Evolutionary conservation across 805 yeast genomes (phyloP).

Genomic region (Kuraishia hungarica): DNA sequence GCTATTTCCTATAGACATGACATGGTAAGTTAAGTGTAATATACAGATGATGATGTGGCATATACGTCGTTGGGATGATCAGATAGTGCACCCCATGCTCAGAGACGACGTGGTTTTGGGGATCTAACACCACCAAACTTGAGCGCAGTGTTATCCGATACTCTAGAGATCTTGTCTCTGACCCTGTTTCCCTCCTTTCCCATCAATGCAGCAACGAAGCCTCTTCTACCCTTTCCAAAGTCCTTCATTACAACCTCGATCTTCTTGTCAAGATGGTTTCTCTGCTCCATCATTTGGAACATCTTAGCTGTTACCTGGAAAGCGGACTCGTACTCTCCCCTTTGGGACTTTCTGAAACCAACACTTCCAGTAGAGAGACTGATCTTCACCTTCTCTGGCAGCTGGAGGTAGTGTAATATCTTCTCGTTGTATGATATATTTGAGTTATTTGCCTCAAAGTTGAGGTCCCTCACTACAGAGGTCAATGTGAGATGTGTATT

Average conservation of each 20-base stretch:
- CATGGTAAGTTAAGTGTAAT: not conserved
- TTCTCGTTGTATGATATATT: constrained; percentile 53
- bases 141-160: constrained; percentile 73
- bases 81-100: constrained; percentile 9
- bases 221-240: constrained; percentile 85
- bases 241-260: constrained; percentile 74
- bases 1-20: not conserved
- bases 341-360: constrained; percentile 83
- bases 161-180: constrained; percentile 56
- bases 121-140: constrained; percentile 91
- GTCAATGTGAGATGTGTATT: constrained; percentile 76
- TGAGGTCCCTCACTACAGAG: constrained; percentile 58
- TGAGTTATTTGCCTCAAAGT: constrained; percentile 48
- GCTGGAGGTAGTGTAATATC: constrained; percentile 66
- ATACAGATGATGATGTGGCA: not conserved
- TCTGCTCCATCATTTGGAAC: constrained; percentile 64
- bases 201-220: constrained; percentile 72
- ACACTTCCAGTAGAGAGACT: constrained; percentile 74
- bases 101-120: constrained; percentile 72
- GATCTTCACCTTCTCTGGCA: constrained; percentile 67
- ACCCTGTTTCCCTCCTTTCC: constrained; percentile 82
- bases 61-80: not conserved
- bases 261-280: constrained; percentile 44
- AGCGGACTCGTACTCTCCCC: constrained; percentile 90
- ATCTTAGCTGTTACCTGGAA: constrained; percentile 74